Percentiles rank a stretch among this genome's conserved stretches.
These are phyloP conservation scores for Blastobotrys arbuscula DNA, from an alignment of 1,139 yeast genomes.

Conservation along the genomic window DNA sequence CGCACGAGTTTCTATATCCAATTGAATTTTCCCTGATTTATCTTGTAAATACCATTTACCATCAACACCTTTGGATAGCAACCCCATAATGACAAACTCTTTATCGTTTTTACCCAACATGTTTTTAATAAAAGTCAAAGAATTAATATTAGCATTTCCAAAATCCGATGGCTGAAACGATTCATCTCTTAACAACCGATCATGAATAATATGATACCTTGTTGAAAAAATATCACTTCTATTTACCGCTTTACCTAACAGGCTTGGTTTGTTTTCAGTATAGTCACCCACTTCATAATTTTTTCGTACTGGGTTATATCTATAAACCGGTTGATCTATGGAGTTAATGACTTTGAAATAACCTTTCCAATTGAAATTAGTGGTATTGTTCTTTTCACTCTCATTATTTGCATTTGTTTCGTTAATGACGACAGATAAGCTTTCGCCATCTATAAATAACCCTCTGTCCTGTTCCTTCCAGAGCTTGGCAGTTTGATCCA, in stretches of 20 bases:
- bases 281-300: conserved; percentile 47
- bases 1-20: conserved; percentile 51
- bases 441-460: conserved; percentile 70
- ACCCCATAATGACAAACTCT: conserved; percentile 72
- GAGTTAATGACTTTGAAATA: conserved; percentile 65
- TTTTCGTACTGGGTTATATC: conserved; percentile 59
- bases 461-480: conserved; percentile 94
- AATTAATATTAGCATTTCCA: conserved; percentile 27
- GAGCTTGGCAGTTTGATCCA: conserved; percentile 71
- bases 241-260: conserved; percentile 33
- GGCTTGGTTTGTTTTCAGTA: conserved; percentile 25
- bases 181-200: conserved; percentile 71
- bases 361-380: conserved; percentile 50
- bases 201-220: conserved; percentile 58
- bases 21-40: conserved; percentile 66
- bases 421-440: conserved; percentile 56
- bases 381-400: not conserved
- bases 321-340: conserved; percentile 57
- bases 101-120: conserved; percentile 78
- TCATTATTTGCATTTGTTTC: conserved; percentile 34
- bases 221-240: conserved; percentile 36
- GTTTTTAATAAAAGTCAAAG: conserved; percentile 74
- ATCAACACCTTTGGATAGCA: conserved; percentile 54
- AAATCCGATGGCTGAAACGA: conserved; percentile 49
- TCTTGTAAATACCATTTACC: conserved; percentile 80